phyloP scores from a whole-genome alignment of 805 yeast species.

The Candida xyloterini region DNA sequence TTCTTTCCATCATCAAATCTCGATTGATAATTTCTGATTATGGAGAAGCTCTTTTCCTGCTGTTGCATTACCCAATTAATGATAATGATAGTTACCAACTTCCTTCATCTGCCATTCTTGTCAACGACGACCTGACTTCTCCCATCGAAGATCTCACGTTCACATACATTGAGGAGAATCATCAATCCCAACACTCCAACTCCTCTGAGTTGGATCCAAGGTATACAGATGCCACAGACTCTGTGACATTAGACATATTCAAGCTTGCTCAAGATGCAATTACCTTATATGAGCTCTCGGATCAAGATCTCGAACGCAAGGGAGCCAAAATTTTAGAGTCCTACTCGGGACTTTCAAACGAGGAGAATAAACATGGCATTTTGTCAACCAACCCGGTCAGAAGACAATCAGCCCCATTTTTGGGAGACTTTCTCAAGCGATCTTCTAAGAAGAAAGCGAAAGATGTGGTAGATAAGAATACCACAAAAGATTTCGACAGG shows the following conservation, averaged over 20 bases:
- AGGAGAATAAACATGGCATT: conserved; percentile 16
- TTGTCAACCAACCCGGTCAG: conserved; percentile 17
- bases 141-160: conserved; percentile 16
- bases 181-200: conserved; percentile 13
- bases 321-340: conserved; percentile 19
- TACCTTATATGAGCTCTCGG: conserved; percentile 14
- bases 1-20: conserved; percentile 42
- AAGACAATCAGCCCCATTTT: conserved; percentile 7
- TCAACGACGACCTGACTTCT: conserved; percentile 12
- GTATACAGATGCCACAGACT: conserved; percentile 1
- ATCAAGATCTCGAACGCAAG: conserved; percentile 9
- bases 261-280: conserved; percentile 22
- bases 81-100: conserved; percentile 5
- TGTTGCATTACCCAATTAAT: conserved; percentile 46
- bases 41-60: conserved; percentile 46
- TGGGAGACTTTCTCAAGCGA: conserved; percentile 14
- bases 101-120: conserved; percentile 17
- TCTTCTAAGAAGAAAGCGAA: no score
- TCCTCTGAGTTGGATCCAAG: conserved; percentile 8
- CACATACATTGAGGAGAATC: conserved; percentile 25
- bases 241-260: conserved; percentile 11
- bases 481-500: conserved; percentile 40
- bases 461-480: background rate
- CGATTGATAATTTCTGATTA: conserved; percentile 48
- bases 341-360: conserved; percentile 24